Evolutionary conservation across 371 early-diverging fungal genomes (phyloP).

Genomic region (Fennellomyces sp.): DNA sequence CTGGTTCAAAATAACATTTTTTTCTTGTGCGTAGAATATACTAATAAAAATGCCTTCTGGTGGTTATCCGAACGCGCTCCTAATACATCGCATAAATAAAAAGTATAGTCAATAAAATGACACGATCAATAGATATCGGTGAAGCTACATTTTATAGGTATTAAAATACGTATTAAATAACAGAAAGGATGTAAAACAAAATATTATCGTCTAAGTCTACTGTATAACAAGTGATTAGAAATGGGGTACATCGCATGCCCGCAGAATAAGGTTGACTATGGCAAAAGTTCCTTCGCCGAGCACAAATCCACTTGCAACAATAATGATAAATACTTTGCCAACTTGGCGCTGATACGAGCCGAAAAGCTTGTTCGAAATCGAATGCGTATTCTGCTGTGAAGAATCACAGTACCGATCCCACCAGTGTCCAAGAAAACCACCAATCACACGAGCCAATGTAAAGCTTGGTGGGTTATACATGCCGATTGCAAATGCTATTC

Average conservation of each 20-base stretch:
- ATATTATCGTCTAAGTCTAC: too few relatives aligned
- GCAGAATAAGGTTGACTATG: conserved; percentile 56
- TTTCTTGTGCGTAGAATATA: too few relatives aligned
- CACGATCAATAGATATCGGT: too few relatives aligned
- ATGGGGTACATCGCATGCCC: conserved; percentile 47
- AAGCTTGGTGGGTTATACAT: conserved; percentile 86
- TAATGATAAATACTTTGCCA: conserved; percentile 69
- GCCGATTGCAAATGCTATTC: conserved; percentile 85
- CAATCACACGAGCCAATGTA: conserved; percentile 74
- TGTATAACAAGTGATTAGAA: too few relatives aligned
- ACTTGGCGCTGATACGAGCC: conserved; percentile 29
- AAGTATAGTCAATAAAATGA: too few relatives aligned
- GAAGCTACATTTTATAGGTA: too few relatives aligned
- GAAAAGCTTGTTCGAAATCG: conserved; percentile 6
- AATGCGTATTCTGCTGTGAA: neutral
- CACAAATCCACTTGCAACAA: conserved; percentile 80
- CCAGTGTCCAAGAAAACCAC: conserved; percentile 54
- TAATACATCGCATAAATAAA: too few relatives aligned
- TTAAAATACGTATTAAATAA: too few relatives aligned
- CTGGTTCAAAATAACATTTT: too few relatives aligned
- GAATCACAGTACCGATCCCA: conserved; percentile 55
- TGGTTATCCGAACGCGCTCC: too few relatives aligned
- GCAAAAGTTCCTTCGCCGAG: conserved; percentile 83
- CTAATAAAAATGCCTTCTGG: too few relatives aligned
- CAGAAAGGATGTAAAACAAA: too few relatives aligned